Evolutionary conservation across 352 stramenopile species (phyloP).

Genomic region (Phytophthora rubi): DNA sequence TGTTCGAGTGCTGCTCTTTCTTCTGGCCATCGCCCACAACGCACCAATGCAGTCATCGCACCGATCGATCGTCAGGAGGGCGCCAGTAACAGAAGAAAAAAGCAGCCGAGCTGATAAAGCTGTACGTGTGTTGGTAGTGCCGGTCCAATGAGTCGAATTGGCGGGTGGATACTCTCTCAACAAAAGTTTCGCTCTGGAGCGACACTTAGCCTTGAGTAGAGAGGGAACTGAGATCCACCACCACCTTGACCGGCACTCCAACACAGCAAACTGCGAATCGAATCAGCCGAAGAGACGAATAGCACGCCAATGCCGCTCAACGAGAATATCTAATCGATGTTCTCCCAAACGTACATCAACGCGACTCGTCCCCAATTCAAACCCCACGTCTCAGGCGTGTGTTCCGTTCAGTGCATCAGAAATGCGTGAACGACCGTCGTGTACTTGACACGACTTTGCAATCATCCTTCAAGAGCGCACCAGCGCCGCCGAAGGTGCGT

Average conservation of each 20-base stretch:
- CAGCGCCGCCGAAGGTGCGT: slow-evolving; percentile 27
- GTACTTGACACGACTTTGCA: slow-evolving; percentile 35
- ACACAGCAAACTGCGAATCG: slow-evolving; percentile 28
- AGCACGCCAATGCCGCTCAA: slow-evolving; percentile 16
- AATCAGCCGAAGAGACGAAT: slow-evolving; percentile 31
- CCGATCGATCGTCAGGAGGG: slow-evolving; percentile 36
- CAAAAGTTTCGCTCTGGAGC: background rate
- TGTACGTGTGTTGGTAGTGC: slow-evolving; percentile 31
- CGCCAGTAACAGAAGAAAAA: slow-evolving; percentile 40
- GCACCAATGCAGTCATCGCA: slow-evolving; percentile 51
- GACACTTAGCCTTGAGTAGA: slow-evolving; percentile 3
- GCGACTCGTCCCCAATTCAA: slow-evolving; percentile 32
- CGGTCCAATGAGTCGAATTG: slow-evolving; percentile 14
- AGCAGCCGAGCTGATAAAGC: slow-evolving; percentile 19
- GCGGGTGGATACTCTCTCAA: slow-evolving; percentile 12
- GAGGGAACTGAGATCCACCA: slow-evolving; percentile 13
- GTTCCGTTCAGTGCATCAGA: slow-evolving; percentile 25
- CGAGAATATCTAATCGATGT: background rate
- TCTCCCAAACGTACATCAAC: slow-evolving; percentile 23
- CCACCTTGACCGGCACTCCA: slow-evolving; percentile 29
- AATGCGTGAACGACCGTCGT: slow-evolving; percentile 34
- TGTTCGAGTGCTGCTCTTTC: slow-evolving; percentile 56
- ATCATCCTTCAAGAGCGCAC: slow-evolving; percentile 34
- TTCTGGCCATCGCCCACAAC: slow-evolving; percentile 48
- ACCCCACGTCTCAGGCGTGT: slow-evolving; percentile 31